phyloP scores from a whole-genome alignment of 352 stramenopile genomes.

The Phytophthora tubulina region DNA sequence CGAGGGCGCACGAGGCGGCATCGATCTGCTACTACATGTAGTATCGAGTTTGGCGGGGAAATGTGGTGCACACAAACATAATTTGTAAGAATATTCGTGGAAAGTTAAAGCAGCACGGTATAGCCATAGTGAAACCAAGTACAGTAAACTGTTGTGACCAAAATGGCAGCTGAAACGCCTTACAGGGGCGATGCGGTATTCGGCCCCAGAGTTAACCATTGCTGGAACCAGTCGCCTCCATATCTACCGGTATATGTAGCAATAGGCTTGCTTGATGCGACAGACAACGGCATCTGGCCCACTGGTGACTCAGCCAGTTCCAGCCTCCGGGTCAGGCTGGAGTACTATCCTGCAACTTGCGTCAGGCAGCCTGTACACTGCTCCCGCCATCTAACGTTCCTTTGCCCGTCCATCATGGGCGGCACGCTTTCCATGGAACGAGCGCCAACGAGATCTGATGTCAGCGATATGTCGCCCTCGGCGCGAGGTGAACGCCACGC shows the following conservation, averaged over 20 bases:
- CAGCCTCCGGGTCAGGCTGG: too few relatives aligned
- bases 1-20: neutral
- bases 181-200: too few relatives aligned
- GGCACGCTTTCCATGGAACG: slow-evolving; percentile 4
- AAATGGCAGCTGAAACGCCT: neutral
- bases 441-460: too few relatives aligned
- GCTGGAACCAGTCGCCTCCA: too few relatives aligned
- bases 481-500: too few relatives aligned
- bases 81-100: neutral
- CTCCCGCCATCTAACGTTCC: slow-evolving; percentile 5
- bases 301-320: too few relatives aligned
- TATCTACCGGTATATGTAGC: too few relatives aligned
- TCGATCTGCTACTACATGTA: neutral
- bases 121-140: too few relatives aligned
- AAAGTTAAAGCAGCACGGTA: slow-evolving; percentile 1
- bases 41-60: slow-evolving; percentile 2
- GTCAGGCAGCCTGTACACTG: neutral
- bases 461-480: too few relatives aligned
- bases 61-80: slow-evolving; percentile 6
- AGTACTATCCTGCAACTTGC: too few relatives aligned
- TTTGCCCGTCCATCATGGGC: too few relatives aligned
- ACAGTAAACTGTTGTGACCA: neutral
- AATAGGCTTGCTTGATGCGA: neutral
- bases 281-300: slow-evolving; percentile 9
- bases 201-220: too few relatives aligned